Conservation (phyloP, 2,329 filamentous ascomycete genomes). For the Aspergillus pseudoglaucus region DNA sequence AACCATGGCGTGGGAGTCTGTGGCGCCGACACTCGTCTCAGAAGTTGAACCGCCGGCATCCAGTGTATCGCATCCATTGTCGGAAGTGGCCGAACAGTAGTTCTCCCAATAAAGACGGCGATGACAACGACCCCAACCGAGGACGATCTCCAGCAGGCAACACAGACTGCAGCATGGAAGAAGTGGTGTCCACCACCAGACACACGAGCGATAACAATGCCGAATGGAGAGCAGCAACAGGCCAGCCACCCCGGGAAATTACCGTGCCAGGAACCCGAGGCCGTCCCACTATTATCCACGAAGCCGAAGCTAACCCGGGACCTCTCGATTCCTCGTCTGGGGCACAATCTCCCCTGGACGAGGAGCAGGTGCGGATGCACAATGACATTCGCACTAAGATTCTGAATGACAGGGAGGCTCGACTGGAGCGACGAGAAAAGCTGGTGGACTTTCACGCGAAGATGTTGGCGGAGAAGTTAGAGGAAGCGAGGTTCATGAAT, state of each 20-base stretch:
- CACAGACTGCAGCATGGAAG: constrained; percentile 11
- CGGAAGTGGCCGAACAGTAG: constrained; percentile 15
- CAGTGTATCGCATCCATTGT: constrained; percentile 20
- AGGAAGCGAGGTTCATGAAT: constrained; percentile 6
- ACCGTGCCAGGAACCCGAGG: constrained; percentile 8
- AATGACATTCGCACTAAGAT: constrained; percentile 22
- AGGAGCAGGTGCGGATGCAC: constrained; percentile 7
- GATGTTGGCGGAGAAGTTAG: constrained; percentile 15
- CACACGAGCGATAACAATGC: constrained; percentile 5
- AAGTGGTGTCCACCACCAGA: constrained; percentile 16
- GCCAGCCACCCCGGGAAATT: not conserved
- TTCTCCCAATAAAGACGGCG: not conserved
- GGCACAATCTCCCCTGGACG: constrained; percentile 7
- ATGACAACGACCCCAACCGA: constrained; percentile 4
- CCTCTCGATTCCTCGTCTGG: not conserved
- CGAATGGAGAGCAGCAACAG: constrained; percentile 2
- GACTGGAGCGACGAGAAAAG: constrained; percentile 19
- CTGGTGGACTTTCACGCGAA: constrained; percentile 14
- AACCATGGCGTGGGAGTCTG: constrained; percentile 12
- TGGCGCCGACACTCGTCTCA: constrained; percentile 14
- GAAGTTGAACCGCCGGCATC: constrained; percentile 11
- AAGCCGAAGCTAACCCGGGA: not conserved
- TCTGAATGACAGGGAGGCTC: constrained; percentile 21
- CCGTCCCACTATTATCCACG: constrained; percentile 15
- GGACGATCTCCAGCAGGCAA: constrained; percentile 10